A percentile compares a stretch with the other conserved stretches of the same genome.
phyloP scores from a whole-genome alignment of 1,284 basidiomycete species.

The Cerrena zonata region DNA sequence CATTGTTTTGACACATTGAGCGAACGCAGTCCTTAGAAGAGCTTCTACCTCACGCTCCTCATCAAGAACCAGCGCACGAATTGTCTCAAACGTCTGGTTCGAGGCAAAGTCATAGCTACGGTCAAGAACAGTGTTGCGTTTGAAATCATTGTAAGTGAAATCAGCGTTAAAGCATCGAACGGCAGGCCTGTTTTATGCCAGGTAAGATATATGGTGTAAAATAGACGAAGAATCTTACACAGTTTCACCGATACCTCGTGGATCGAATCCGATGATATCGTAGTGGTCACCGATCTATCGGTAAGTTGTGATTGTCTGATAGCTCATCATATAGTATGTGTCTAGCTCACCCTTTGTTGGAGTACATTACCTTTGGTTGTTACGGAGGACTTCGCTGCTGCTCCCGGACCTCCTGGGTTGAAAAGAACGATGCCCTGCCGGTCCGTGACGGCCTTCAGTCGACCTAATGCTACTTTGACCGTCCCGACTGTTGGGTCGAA shows the following conservation, averaged over 20 bases:
- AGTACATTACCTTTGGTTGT: conserved; percentile 10
- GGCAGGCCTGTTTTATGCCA: conserved; percentile 3
- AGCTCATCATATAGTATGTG: too few relatives aligned
- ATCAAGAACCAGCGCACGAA: background rate
- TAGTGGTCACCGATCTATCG: conserved; percentile 28
- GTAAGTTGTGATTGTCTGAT: too few relatives aligned
- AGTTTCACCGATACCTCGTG: conserved; percentile 33
- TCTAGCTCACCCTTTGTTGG: conserved; percentile 17
- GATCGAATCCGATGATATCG: conserved; percentile 41
- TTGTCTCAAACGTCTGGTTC: background rate
- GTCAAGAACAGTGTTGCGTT: conserved; percentile 4
- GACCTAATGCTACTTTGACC: conserved; percentile 20
- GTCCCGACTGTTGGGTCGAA: conserved; percentile 18
- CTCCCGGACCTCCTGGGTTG: conserved; percentile 23
- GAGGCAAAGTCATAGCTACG: conserved; percentile 3
- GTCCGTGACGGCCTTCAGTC: conserved; percentile 16
- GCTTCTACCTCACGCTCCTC: conserved; percentile 1
- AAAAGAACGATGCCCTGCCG: conserved; percentile 21
- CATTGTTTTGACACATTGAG: background rate
- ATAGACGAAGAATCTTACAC: background rate
- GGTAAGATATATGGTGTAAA: too few relatives aligned
- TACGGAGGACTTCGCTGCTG: conserved; percentile 14
- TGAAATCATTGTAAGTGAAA: background rate
- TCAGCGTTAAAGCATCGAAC: conserved; percentile 1
- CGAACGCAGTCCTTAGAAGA: background rate